Evolutionary conservation across 116 monocot species (phyloP), one percentile per base, ranked within the genome.

Genomic region (Trichopus zeylanicus): DNA sequence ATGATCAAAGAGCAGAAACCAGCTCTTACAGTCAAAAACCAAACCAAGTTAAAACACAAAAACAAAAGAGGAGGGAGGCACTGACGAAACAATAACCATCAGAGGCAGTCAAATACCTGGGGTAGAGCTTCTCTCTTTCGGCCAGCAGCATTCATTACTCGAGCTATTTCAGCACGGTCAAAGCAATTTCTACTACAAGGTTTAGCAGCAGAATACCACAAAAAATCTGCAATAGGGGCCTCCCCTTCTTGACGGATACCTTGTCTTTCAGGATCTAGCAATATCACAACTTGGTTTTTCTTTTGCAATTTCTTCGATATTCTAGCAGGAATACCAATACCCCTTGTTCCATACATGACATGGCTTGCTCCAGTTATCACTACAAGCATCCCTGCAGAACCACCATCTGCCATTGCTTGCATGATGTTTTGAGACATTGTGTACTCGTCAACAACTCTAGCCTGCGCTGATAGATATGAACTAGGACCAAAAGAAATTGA

Each of bases 101-200:
- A 33, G 15, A 20, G 35, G 31, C 7, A 24, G 56, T 32, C 60
- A 48, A 26, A 16, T 70, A 90, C 95, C 95, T 97, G 84, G 21
- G 95, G 95, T 56, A 97, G 58, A 53, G 90, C 87, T 68, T 90
- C 95, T 53, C 84, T 65, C 64, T 78, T 79, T 29, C 77, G 73
- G 59, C 95, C 91, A 68, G 95, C 91, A 64, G 87, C 95, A 84
- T 97, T 97, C 95, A 97, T 90, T 48, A 97, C 84, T 73, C 95
- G 68, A 39, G 95, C 84, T 62, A 97, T 90, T 81, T 97, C 95
- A 48, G 95, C 95, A 66, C 95, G 86, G 71, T 97, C 95, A 69
- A 97, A 97, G 77, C 95, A 91, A 81, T 97, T 97, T 68, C 91
- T 86, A 53, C 64, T 97, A 62, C 95, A 97, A 59, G 91, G 67